These are phyloP conservation scores for Paxillus ammoniavirescens DNA, from an alignment of 768 basidiomycete species.

Conservation along the genomic window DNA sequence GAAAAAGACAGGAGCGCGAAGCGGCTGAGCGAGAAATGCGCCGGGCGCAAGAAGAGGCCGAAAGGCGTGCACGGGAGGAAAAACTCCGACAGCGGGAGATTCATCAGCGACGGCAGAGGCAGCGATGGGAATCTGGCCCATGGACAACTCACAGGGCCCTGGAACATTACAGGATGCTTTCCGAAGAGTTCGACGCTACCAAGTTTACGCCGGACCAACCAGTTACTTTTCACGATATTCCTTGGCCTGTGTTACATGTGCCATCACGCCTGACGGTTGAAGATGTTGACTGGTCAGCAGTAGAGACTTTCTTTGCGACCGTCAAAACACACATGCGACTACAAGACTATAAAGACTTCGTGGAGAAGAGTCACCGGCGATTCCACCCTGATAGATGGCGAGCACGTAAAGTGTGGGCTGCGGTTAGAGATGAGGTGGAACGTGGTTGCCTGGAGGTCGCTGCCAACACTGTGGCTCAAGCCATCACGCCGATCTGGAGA, in stretches of 20 bases:
- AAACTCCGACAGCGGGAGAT: slow-evolving; percentile 39
- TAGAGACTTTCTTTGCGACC: slow-evolving; percentile 66
- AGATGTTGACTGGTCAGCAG: slow-evolving; percentile 69
- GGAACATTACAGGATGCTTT: slow-evolving; percentile 61
- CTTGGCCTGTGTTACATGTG: slow-evolving; percentile 70
- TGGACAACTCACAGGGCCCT: slow-evolving; percentile 70
- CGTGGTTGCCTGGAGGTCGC: slow-evolving; percentile 66
- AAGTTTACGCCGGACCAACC: slow-evolving; percentile 53
- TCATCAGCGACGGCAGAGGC: slow-evolving; percentile 45
- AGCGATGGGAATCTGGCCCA: slow-evolving; percentile 53
- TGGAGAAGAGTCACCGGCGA: slow-evolving; percentile 68
- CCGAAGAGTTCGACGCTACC: slow-evolving; percentile 61
- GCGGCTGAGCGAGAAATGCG: slow-evolving; percentile 23
- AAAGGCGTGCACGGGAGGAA: slow-evolving; percentile 32
- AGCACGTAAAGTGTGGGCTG: slow-evolving; percentile 58
- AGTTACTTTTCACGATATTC: slow-evolving; percentile 60
- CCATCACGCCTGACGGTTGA: slow-evolving; percentile 54
- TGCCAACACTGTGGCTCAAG: slow-evolving; percentile 70
- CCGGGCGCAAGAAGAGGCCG: slow-evolving; percentile 26
- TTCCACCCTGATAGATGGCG: slow-evolving; percentile 85
- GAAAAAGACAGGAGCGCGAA: slow-evolving; percentile 23
- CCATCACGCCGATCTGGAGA: slow-evolving; percentile 68
- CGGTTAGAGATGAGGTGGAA: slow-evolving; percentile 56
- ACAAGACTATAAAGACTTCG: slow-evolving; percentile 62
- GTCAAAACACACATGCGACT: slow-evolving; percentile 50